Percentiles rank a stretch among this genome's conserved stretches.
Evolutionary conservation across 2,329 filamentous ascomycete genomes (phyloP).

Genomic region (Hypocreales sp.): DNA sequence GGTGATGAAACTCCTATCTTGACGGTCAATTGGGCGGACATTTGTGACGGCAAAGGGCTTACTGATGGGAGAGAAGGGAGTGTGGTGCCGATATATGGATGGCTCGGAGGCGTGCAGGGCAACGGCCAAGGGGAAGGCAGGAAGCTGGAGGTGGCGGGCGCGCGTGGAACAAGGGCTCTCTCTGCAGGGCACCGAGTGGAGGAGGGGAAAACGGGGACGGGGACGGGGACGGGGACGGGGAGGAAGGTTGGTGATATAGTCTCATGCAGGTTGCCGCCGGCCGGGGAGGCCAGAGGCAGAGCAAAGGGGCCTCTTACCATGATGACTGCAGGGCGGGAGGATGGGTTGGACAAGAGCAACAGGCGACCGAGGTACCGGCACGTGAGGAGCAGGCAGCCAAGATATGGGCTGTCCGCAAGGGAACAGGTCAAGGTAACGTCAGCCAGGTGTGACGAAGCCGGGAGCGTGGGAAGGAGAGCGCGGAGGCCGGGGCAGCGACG

Average conservation of each 20-base stretch:
- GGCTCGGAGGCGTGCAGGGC: too few species aligned
- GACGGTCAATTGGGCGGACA: too few species aligned
- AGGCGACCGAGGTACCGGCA: constrained; percentile 20
- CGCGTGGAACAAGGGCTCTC: too few species aligned
- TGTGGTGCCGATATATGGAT: too few species aligned
- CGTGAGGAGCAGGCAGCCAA: constrained; percentile 17
- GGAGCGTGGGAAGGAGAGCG: constrained; percentile 5
- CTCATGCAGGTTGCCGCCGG: constrained; percentile 27
- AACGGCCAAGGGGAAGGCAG: constrained; percentile 13
- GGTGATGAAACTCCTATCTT: constrained; percentile 15
- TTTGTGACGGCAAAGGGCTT: too few species aligned
- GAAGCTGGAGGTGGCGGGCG: constrained; percentile 2
- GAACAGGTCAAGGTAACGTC: constrained; percentile 12
- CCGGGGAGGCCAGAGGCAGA: too few species aligned
- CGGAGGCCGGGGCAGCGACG: constrained; percentile 12
- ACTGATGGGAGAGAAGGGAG: too few species aligned
- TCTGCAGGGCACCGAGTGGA: constrained; percentile 6
- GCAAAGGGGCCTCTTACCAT: constrained; percentile 34
- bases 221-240: too few species aligned
- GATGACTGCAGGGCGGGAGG: constrained; percentile 24
- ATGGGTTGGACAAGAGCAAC: constrained; percentile 20
- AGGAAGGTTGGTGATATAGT: constrained; percentile 25
- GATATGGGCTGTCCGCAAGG: constrained; percentile 18
- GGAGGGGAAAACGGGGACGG: constrained; percentile 8
- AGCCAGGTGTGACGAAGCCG: constrained; percentile 8